Base-by-base conservation (phyloP, 2,329 filamentous ascomycete species). In the Biscogniauxia mediterranea region DNA sequence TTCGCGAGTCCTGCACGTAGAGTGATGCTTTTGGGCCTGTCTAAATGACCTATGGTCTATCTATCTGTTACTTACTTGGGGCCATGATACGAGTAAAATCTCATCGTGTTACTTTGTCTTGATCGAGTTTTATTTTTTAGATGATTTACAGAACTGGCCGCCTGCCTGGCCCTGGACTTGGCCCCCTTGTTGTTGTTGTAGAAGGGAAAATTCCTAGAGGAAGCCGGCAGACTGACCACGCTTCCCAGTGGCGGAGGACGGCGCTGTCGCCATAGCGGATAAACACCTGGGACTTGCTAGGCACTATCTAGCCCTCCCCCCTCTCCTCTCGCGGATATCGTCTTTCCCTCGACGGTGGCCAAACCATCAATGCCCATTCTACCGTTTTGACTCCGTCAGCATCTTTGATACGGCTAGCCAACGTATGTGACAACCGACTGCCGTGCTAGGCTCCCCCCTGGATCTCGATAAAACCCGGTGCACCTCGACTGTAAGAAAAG, bases 391-490 rank as follows among this genome's bases (percentile, higher is more conserved):
- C 49, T 65, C 69, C 69, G 69, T 70, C 63, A 63, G 61, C 54
- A 51, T 52, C 26, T 52, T 59, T 28, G 28, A 55, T 46, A 55
- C 59, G 61, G 55, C 57, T 53, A 54, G 50, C 32, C 32, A 58
- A 20, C 17, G 49, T 25, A 20, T 54, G 52, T 15, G 57, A 42
- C 32, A 63, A 25, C 57, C 58, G 69, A 70, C 69, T 70, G 69
- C 68, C 69, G 68, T 67, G 68, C 63, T 65, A 56, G 54, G 62
- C 64, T 64, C 63, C 69, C 68, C 66, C 66, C 69, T 62, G 66
- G 66, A 69, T 67, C 63, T 66, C 65, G 63, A 70, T 69, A 70
- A 69, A 64, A 69, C 64, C 65, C 68, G 65, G 54, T 55, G 58
- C 61, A 58, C 51, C 28, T 61, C 58, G 56, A 46, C 38, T 3